These are phyloP conservation scores for Tetrahymena elliotti DNA, from an alignment of 73 alveolate genomes.

Conservation along the genomic window DNA sequence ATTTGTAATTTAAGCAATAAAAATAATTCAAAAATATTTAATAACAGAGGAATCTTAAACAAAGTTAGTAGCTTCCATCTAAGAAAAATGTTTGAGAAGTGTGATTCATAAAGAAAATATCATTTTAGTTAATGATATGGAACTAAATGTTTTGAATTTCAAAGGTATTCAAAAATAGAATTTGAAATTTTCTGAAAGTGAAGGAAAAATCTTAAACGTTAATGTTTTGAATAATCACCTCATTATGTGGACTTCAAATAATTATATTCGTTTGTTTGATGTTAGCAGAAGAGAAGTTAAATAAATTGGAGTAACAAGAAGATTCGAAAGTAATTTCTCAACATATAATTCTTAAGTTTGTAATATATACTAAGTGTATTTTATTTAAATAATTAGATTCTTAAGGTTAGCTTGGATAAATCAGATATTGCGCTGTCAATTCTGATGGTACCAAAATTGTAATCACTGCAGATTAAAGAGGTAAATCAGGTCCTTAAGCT, in stretches of 20 bases:
- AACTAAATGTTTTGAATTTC: conserved; percentile 79
- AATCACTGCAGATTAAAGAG: conserved; percentile 83
- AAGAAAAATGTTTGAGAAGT: conserved; percentile 67
- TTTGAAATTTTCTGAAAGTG: conserved; percentile 77
- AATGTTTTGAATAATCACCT: conserved; percentile 65
- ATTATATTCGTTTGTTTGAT: conserved; percentile 61
- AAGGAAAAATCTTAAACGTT: conserved; percentile 81
- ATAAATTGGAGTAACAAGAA: conserved; percentile 78
- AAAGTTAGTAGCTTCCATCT: conserved; percentile 53
- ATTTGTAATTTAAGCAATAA: too few species aligned
- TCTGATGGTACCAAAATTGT: conserved; percentile 86
- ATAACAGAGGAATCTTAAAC: conserved; percentile 47
- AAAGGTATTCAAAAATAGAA: conserved; percentile 85
- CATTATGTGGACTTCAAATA: conserved; percentile 55
- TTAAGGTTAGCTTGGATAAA: conserved; percentile 82
- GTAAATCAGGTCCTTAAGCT: conserved; percentile 75
- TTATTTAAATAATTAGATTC: conserved; percentile 41
- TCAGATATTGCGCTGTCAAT: conserved; percentile 76
- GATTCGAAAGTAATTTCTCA: conserved; percentile 64
- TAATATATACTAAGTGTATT: too few species aligned
- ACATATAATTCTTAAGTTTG: background rate
- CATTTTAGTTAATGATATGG: conserved; percentile 56
- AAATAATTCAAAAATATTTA: background rate
- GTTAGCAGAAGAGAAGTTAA: conserved; percentile 83
- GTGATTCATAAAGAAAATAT: conserved; percentile 81